These are phyloP conservation scores for Candida schatavii DNA, from an alignment of 805 yeast genomes.

Conservation along the genomic window DNA sequence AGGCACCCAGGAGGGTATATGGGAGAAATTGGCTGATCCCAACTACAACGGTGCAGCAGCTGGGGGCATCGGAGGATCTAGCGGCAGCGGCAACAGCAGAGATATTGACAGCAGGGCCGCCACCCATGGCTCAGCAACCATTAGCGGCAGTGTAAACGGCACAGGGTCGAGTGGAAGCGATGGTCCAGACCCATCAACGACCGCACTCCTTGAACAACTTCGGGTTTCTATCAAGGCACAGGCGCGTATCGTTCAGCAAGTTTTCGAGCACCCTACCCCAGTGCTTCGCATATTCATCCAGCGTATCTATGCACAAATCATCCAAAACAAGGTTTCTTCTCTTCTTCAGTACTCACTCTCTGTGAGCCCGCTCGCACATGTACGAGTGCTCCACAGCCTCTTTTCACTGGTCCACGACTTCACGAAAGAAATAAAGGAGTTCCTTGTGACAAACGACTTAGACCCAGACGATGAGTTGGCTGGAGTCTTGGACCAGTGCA, in stretches of 20 bases:
- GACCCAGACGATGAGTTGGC: constrained; percentile 46
- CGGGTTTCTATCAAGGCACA: constrained; percentile 64
- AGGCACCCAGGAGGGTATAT: constrained; percentile 51
- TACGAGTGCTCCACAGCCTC: constrained; percentile 70
- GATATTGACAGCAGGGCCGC: too few species aligned
- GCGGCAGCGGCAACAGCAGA: too few species aligned
- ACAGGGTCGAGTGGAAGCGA: too few species aligned
- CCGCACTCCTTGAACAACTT: constrained; percentile 49
- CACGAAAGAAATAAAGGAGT: constrained; percentile 63
- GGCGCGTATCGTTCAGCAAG: constrained; percentile 67
- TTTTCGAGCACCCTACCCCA: constrained; percentile 66
- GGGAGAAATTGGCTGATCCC: constrained; percentile 64
- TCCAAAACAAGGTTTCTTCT: constrained; percentile 53
- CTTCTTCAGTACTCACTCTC: constrained; percentile 63
- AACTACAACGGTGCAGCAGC: constrained; percentile 39
- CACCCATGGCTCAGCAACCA: too few species aligned
- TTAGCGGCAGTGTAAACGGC: too few species aligned
- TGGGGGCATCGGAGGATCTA: too few species aligned
- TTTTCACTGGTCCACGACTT: constrained; percentile 57
- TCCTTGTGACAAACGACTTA: constrained; percentile 46
- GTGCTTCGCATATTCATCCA: constrained; percentile 72
- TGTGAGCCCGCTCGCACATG: constrained; percentile 65
- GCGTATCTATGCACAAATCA: constrained; percentile 71
- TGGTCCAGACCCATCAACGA: constrained; percentile 56
- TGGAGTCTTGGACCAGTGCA: constrained; percentile 63